These are phyloP conservation scores for Royoungia palumana DNA, from an alignment of 768 basidiomycete genomes.

Conservation along the genomic window DNA sequence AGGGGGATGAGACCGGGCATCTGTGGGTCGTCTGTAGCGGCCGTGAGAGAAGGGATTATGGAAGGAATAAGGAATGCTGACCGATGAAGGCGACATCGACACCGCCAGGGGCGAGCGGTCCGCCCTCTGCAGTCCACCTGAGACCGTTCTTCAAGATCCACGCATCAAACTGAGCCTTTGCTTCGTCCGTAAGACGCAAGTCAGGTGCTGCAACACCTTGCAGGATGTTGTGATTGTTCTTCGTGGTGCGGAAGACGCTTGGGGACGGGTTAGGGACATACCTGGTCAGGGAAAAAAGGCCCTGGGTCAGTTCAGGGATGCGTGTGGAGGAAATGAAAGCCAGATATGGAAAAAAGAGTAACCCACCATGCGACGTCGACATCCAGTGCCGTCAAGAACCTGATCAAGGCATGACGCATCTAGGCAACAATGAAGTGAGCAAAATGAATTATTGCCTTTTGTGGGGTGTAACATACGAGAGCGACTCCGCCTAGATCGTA, in stretches of 20 bases:
- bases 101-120: constrained; percentile 77
- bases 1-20: constrained; percentile 93
- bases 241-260: constrained; percentile 87
- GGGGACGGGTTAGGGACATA: constrained; percentile 89
- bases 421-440: constrained; percentile 30
- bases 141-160: constrained; percentile 91
- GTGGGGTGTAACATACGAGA: constrained; percentile 53
- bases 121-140: constrained; percentile 83
- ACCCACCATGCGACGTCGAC: constrained; percentile 80
- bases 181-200: constrained; percentile 72
- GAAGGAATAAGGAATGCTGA: constrained; percentile 25
- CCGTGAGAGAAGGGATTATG: constrained; percentile 7
- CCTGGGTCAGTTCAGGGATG: constrained; percentile 6
- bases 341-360: constrained; percentile 4
- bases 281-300: constrained; percentile 39
- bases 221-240: constrained; percentile 93
- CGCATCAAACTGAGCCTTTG: constrained; percentile 75
- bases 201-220: constrained; percentile 86
- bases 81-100: constrained; percentile 90
- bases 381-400: constrained; percentile 76
- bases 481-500: constrained; percentile 78
- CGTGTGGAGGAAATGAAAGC: background rate
- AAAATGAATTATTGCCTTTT: constrained; percentile 4
- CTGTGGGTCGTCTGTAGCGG: constrained; percentile 71
- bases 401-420: constrained; percentile 93